Conservation (phyloP, 306 rosid genomes). For the Prunus fruticosa region DNA sequence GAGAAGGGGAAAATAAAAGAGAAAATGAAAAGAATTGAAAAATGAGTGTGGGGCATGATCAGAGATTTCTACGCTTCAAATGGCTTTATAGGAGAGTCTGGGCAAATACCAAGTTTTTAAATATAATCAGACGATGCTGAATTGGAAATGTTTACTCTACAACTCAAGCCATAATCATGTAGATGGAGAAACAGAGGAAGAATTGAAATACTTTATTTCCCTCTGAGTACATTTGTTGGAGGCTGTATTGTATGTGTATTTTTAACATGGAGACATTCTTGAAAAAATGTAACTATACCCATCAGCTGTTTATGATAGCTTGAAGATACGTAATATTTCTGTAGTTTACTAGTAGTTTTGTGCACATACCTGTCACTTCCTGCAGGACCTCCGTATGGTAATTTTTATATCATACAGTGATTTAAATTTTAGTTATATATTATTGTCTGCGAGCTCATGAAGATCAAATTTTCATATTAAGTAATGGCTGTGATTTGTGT, state of each 20-base stretch:
- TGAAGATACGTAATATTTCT: neutral
- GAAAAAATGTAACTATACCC: neutral
- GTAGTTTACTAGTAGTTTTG: neutral
- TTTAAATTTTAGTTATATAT: neutral
- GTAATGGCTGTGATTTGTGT: slow-evolving; percentile 20
- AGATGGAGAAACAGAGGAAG: neutral
- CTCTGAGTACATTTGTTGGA: neutral
- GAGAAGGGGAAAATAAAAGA: neutral
- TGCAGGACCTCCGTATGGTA: neutral
- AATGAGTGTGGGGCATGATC: neutral
- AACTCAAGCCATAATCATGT: neutral
- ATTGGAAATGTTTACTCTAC: neutral
- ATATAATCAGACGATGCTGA: neutral
- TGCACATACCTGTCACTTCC: neutral
- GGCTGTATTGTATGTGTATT: neutral
- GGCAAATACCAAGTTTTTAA: neutral
- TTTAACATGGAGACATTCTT: neutral
- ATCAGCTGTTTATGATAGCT: neutral
- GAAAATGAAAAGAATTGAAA: neutral
- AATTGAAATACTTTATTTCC: neutral
- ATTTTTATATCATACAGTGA: neutral
- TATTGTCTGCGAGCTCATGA: neutral
- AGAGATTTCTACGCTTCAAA: neutral
- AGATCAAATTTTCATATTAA: neutral
- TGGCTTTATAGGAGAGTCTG: neutral